phyloP scores from a whole-genome alignment of 164 flowering plant species.

The Saururus chinensis region DNA sequence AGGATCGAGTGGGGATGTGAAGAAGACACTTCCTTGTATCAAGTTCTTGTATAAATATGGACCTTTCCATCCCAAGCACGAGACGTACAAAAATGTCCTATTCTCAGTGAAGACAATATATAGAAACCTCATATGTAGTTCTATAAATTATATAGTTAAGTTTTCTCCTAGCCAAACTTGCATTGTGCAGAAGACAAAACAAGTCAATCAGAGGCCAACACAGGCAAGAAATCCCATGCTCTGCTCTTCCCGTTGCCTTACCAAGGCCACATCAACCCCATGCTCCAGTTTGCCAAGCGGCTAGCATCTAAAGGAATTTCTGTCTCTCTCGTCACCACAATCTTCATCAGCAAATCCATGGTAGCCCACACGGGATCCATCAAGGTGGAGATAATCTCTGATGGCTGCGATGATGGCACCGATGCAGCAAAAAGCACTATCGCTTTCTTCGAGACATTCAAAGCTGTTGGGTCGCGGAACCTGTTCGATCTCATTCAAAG shows the following conservation, averaged over 20 bases:
- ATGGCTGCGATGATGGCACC: background rate
- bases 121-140: no score
- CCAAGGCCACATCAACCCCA: conserved; percentile 28
- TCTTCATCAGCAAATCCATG: background rate
- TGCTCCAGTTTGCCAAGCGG: conserved; percentile 7
- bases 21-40: no score
- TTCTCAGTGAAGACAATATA: no score
- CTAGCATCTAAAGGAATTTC: conserved; percentile 1
- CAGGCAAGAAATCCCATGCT: conserved; percentile 8
- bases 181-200: no score
- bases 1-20: no score
- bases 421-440: conserved; percentile 1
- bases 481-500: conserved; percentile 1
- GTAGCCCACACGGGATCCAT: background rate
- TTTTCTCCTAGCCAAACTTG: no score
- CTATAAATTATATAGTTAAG: no score
- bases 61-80: no score
- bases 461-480: background rate
- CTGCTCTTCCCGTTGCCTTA: conserved; percentile 15
- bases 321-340: conserved; percentile 5
- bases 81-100: no score
- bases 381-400: conserved; percentile 3
- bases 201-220: background rate
- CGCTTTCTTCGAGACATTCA: conserved; percentile 7
- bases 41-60: no score